Base-by-base conservation (phyloP, 192 early-diverging fungal genomes). In the Podila epigama region DNA sequence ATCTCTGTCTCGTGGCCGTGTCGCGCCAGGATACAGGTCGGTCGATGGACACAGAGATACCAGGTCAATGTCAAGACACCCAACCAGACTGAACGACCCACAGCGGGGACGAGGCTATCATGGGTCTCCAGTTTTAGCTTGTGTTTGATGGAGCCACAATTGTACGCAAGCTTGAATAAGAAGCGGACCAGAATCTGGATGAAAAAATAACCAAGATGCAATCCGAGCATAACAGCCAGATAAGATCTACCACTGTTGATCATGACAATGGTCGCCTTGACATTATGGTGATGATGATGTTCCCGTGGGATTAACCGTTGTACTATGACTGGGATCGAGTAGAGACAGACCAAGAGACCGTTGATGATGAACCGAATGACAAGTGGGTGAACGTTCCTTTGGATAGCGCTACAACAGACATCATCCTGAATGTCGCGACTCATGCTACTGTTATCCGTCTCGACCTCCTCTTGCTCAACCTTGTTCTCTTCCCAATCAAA, bases 401-500 rank as follows among this genome's bases (percentile, higher is more conserved):
- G 36, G 12, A 71, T 34, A 1, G 61, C 55, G 12, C 35, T 32
- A 44, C 69, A 71, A 31, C 69, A 73, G 44, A 73, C 40, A 25
- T 73, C 70, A 39, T 51, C 56, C 25, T 65, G 62, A 0, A 66
- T 13, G 44, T 48, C 44, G n/a, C 44, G 44, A 2, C n/a, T 48
- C n/a, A 48, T 18, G 44, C 4, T 20, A 22, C 7, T 48, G 42
- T 44, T 44, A 48, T 68, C 66, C 18, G 42, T 60, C 3, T 28
- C 52, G 2, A 41, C 32, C 12, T 60, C 42, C 4, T n/a, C 42
- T n/a, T 71, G 56, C 16, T 69, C 31, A 32, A 69, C 50, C 29
- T 73, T 65, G 25, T 73, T 50, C 18, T 66, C 70, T 35, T 66
- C 70, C 70, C 70, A 73, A 22, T 73, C 70, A 53, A 73, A 73